A percentile compares a stretch with the other conserved stretches of the same genome.
phyloP scores from a whole-genome alignment of 2,329 filamentous ascomycete genomes.

The Neofusicoccum cordaticola region DNA sequence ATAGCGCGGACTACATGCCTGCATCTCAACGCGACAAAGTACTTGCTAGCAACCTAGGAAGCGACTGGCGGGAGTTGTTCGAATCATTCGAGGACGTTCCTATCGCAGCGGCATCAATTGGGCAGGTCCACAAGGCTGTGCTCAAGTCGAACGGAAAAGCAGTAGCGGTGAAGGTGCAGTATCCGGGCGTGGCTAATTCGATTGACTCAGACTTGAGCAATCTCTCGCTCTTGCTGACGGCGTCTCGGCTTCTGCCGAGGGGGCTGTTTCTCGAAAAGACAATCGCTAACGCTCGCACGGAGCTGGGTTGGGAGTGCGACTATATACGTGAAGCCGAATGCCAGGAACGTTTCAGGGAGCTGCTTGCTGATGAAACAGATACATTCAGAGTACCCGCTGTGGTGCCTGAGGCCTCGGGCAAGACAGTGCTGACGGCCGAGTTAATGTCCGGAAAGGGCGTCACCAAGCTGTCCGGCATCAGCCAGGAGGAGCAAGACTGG shows the following conservation, averaged over 20 bases:
- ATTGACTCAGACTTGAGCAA: conserved; percentile 98
- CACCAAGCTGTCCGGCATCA: conserved; percentile 72
- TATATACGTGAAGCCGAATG: conserved; percentile 86
- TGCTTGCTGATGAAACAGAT: conserved; percentile 71
- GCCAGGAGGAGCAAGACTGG: conserved; percentile 86
- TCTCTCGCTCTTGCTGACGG: conserved; percentile 82
- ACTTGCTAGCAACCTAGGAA: conserved; percentile 71
- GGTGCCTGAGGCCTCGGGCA: conserved; percentile 74
- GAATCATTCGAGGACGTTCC: conserved; percentile 83
- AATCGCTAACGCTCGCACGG: conserved; percentile 87
- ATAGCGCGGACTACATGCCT: conserved; percentile 97
- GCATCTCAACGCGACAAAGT: conserved; percentile 87
- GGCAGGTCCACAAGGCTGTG: conserved; percentile 86
- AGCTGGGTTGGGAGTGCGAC: conserved; percentile 96
- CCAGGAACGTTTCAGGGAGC: conserved; percentile 68
- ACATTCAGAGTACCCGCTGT: conserved; percentile 79
- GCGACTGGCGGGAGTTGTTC: conserved; percentile 82
- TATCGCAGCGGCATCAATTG: conserved; percentile 93
- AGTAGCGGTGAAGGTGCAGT: conserved; percentile 96
- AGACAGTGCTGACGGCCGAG: conserved; percentile 88
- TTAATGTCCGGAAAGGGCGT: conserved; percentile 84
- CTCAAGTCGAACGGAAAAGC: conserved; percentile 69
- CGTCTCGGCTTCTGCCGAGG: conserved; percentile 83
- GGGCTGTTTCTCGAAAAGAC: conserved; percentile 95
- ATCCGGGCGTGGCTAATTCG: conserved; percentile 90